A percentile compares a stretch with the other conserved stretches of the same genome.
Evolutionary conservation across 768 basidiomycete genomes (phyloP).

Genomic region (Pholiota molesta): DNA sequence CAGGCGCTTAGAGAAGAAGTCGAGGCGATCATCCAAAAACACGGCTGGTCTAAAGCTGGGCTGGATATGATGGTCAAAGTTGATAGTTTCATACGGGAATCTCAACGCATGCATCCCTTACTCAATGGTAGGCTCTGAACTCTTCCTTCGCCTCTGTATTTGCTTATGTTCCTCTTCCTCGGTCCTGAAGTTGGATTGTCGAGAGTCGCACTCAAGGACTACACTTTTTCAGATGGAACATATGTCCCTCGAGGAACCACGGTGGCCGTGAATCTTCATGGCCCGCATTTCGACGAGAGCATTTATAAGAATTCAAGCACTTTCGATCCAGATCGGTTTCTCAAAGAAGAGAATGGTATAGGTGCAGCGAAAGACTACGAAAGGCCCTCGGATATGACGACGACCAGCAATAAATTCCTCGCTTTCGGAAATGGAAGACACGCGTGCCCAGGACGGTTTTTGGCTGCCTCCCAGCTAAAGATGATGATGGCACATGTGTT

Average conservation of each 20-base stretch:
- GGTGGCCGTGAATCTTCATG: not conserved
- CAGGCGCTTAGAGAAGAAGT: slow-evolving; percentile 26
- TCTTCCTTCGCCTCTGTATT: not conserved
- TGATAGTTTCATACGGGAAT: slow-evolving; percentile 50
- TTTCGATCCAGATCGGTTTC: slow-evolving; percentile 28
- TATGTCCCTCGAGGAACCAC: slow-evolving; percentile 18
- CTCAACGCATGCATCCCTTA: slow-evolving; percentile 33
- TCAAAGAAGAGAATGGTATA: slow-evolving; percentile 7
- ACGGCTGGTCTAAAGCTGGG: slow-evolving; percentile 45
- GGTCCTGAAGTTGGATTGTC: slow-evolving; percentile 23
- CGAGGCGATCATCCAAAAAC: slow-evolving; percentile 26
- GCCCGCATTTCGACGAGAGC: slow-evolving; percentile 11
- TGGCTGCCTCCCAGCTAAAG: slow-evolving; percentile 25
- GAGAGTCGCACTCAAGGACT: slow-evolving; percentile 27
- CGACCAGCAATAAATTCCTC: slow-evolving; percentile 15
- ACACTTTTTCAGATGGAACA: slow-evolving; percentile 20
- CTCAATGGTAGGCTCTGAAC: slow-evolving; percentile 17
- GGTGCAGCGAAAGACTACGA: not conserved
- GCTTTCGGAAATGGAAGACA: slow-evolving; percentile 25
- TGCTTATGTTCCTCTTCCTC: not conserved
- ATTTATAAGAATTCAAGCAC: slow-evolving; percentile 18
- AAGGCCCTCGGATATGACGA: slow-evolving; percentile 16
- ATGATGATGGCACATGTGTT: slow-evolving; percentile 25
- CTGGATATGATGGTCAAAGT: slow-evolving; percentile 40
- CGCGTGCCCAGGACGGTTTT: slow-evolving; percentile 23